phyloP scores from a whole-genome alignment of 352 stramenopile species.

The Globisporangium lucens region DNA sequence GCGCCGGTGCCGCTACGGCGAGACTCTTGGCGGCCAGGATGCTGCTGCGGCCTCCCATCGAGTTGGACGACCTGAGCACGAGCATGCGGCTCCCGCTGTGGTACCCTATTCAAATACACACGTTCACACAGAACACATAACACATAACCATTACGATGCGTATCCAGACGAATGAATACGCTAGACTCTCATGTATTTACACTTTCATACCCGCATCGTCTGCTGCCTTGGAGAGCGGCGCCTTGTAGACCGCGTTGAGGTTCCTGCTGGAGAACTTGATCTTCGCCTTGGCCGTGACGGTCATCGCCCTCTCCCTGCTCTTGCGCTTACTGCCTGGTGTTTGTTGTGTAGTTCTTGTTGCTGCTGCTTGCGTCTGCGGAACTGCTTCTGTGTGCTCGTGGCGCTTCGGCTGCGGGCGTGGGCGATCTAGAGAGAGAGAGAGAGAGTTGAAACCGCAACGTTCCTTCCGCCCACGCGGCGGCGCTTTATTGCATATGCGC shows the following conservation, averaged over 20 bases:
- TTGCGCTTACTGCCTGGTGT: background rate
- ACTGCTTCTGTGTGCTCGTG: background rate
- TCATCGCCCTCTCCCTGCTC: slow-evolving; percentile 31
- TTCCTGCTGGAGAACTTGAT: slow-evolving; percentile 75
- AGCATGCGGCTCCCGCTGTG: slow-evolving; percentile 42
- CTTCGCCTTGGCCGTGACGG: slow-evolving; percentile 43
- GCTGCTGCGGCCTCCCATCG: slow-evolving; percentile 2
- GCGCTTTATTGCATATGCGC: background rate
- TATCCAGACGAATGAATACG: background rate
- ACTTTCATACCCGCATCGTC: slow-evolving; percentile 24
- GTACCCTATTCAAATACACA: slow-evolving; percentile 9
- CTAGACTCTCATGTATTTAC: background rate
- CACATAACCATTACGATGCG: background rate
- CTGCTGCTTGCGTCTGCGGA: slow-evolving; percentile 1
- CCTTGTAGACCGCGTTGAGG: slow-evolving; percentile 67
- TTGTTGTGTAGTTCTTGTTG: background rate
- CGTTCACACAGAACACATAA: background rate
- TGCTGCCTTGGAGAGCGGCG: slow-evolving; percentile 34
- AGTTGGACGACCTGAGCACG: slow-evolving; percentile 34
- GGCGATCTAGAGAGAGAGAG: slow-evolving; percentile 2
- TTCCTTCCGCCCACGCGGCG: slow-evolving; percentile 6
- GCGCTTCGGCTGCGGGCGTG: background rate
- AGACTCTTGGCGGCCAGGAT: slow-evolving; percentile 11
- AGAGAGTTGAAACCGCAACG: slow-evolving; percentile 3
- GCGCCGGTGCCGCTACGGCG: slow-evolving; percentile 39